Evolutionary conservation across 768 basidiomycete genomes (phyloP).

Genomic region (Lactarius indigo): DNA sequence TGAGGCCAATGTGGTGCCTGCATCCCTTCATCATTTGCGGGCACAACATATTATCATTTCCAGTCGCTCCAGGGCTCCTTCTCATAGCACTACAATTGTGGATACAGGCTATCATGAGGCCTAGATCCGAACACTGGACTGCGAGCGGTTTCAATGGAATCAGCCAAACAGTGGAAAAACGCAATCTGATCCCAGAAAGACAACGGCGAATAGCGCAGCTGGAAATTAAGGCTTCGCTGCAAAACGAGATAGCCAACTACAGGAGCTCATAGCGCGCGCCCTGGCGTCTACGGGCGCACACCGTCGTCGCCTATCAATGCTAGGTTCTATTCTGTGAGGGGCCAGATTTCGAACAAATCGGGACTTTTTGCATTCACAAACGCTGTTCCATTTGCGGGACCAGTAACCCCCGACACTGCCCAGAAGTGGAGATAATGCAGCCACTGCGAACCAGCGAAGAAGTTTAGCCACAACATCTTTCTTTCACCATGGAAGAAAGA

Average conservation of each 20-base stretch:
- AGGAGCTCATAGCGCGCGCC: not conserved
- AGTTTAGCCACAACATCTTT: not conserved
- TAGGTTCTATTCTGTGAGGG: not conserved
- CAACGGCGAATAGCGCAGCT: conserved; percentile 6
- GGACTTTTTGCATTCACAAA: not conserved
- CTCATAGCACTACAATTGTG: not conserved
- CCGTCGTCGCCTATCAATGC: not conserved
- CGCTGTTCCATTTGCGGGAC: conserved; percentile 17
- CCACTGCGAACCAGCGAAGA: not conserved
- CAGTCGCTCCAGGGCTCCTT: not conserved
- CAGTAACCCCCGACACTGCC: not conserved
- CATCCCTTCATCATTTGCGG: not conserved
- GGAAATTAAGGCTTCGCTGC: not conserved
- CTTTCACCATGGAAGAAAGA: not conserved
- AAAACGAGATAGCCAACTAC: not conserved
- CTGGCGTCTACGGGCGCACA: not conserved
- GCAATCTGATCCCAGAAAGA: conserved; percentile 6
- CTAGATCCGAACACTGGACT: not conserved
- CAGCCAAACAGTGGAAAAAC: not conserved
- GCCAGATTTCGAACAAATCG: not conserved
- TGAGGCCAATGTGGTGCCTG: too few species aligned
- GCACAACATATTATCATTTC: not conserved
- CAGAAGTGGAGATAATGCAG: conserved; percentile 10
- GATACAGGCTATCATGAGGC: not conserved
- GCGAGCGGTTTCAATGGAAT: conserved; percentile 14